Evolutionary conservation across 2,329 filamentous ascomycete species (phyloP).

Genomic region (Exophiala phaeomuriformis): DNA sequence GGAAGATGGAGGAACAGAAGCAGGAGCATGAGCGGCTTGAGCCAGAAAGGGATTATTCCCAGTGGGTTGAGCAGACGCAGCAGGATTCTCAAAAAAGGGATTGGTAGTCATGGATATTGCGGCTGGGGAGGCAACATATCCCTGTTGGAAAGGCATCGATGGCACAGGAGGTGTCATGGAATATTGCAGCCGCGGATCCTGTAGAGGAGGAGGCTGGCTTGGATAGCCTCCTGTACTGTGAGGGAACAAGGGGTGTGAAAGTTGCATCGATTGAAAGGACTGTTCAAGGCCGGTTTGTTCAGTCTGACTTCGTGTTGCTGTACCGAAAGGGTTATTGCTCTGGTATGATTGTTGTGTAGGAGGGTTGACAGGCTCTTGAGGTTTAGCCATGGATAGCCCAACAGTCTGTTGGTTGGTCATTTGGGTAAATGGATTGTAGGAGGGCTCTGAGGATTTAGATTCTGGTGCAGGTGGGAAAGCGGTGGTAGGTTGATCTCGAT

Average conservation of each 20-base stretch:
- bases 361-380: slow-evolving; percentile 15
- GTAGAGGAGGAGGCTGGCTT: slow-evolving; percentile 35
- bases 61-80: slow-evolving; percentile 21
- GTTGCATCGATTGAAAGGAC: slow-evolving; percentile 67
- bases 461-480: slow-evolving; percentile 2
- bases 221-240: slow-evolving; percentile 63
- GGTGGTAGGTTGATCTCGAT: not conserved
- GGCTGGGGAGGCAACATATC: slow-evolving; percentile 22
- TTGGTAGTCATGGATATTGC: slow-evolving; percentile 30
- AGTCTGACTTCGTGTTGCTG: slow-evolving; percentile 30
- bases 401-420: slow-evolving; percentile 14
- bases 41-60: slow-evolving; percentile 25
- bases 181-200: slow-evolving; percentile 37
- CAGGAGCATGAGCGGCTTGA: slow-evolving; percentile 11
- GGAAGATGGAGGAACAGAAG: slow-evolving; percentile 11
- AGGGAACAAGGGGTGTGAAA: slow-evolving; percentile 65
- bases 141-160: slow-evolving; percentile 30
- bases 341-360: slow-evolving; percentile 12
- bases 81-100: slow-evolving; percentile 38
- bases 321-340: slow-evolving; percentile 29
- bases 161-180: slow-evolving; percentile 38
- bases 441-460: slow-evolving; percentile 12
- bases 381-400: slow-evolving; percentile 27
- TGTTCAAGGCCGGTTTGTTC: slow-evolving; percentile 50
- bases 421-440: slow-evolving; percentile 20